Evolutionary conservation across 2,329 filamentous ascomycete species (phyloP), one percentile per base, ranked within the genome.

Genomic region (Colletotrichum acutatum): DNA sequence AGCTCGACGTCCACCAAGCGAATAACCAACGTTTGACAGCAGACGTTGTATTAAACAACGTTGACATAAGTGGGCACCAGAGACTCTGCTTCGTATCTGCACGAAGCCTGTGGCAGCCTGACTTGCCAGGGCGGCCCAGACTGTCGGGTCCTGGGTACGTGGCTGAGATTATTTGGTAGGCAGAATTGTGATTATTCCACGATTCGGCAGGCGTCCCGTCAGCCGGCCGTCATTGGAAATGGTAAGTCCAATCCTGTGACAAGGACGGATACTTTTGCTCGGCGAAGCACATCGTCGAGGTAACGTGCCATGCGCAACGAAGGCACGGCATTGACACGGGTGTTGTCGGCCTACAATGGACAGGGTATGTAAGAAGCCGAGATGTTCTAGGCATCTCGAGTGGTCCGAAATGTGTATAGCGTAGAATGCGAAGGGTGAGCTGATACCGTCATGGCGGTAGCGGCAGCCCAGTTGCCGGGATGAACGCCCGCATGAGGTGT

Each of bases 11-110:
- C 42, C 42, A 49, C 42, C 42, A 49, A 22, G 16, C 42, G 8
- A 19, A 19, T 49, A 19, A n/a, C 42, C 42, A 49, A 49, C 42
- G 42, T 9, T 49, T 49, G 42, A 49, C 42, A 49, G 42, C 42
- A 49, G 42, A 49, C 42, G 42, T 49, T 49, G 42, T n/a, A 49
- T 49, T 49, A 49, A 49, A 49, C 42, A 11, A 49, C 19, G 8
- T n/a, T 49, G 42, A 49, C 19, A 49, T 19, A 49, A 49, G 42
- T 49, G 42, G 19, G 42, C 42, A 49, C 42, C 8, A n/a, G 19
- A 49, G 52, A 65, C 5, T 22, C 62, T 30, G 62, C 49, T 56
- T 57, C 62, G 62, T 57, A 28, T 42, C 52, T 65, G 62, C 62
- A 49, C 37, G 22, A 56, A 16, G 52, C 52, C 62, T 32, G 22